phyloP scores from a whole-genome alignment of 192 early-diverging fungal genomes.

The Backusella sp. region DNA sequence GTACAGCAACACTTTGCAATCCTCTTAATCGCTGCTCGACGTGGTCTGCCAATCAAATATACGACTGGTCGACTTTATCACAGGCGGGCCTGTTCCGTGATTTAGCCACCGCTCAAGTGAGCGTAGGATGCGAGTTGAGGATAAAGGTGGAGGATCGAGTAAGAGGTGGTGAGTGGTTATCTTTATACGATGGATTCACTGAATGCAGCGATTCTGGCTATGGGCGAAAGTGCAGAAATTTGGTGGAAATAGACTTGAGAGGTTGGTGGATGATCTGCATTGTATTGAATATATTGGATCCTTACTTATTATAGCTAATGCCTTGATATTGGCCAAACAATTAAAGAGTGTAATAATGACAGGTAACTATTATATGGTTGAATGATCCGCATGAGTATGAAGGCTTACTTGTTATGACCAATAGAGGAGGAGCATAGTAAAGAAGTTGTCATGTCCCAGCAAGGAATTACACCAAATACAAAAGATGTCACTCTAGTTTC shows the following conservation, averaged over 20 bases:
- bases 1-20: conserved; percentile 24
- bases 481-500: conserved; percentile 43
- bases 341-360: background rate
- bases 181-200: background rate
- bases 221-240: conserved; percentile 11
- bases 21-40: conserved; percentile 21
- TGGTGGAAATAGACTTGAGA: conserved; percentile 7
- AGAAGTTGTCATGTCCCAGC: background rate
- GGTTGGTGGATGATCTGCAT: background rate
- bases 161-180: conserved; percentile 5
- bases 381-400: background rate
- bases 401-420: background rate
- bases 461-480: background rate
- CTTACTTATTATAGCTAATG: conserved; percentile 4
- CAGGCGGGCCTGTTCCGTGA: conserved; percentile 24
- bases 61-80: conserved; percentile 14
- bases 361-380: background rate
- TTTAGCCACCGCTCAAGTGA: conserved; percentile 20
- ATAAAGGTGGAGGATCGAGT: conserved; percentile 17
- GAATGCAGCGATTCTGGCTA: conserved; percentile 3
- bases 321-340: conserved; percentile 2
- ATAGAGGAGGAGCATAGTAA: background rate
- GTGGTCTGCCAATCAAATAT: conserved; percentile 16
- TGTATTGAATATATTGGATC: background rate
- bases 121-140: conserved; percentile 6